These are phyloP conservation scores for Fraxinus xanthoxyloides DNA, from an alignment of 305 asterid species.

Conservation along the genomic window DNA sequence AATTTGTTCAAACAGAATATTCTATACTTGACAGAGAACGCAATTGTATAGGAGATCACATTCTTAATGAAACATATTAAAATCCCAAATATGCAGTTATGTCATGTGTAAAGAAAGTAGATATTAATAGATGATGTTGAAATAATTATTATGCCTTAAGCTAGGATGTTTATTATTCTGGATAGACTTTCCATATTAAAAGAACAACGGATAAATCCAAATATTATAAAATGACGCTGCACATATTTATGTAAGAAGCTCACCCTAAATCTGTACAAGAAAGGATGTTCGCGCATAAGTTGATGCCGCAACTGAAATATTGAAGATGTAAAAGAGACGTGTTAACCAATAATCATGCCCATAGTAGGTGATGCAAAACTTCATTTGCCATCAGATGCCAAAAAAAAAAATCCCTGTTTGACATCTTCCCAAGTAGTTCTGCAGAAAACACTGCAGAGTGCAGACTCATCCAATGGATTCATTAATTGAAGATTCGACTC, in stretches of 20 bases:
- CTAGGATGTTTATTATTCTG: background rate
- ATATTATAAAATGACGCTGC: background rate
- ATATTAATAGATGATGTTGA: background rate
- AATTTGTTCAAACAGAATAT: background rate
- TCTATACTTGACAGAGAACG: background rate
- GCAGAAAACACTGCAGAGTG: background rate
- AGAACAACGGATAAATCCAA: background rate
- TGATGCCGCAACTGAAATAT: background rate
- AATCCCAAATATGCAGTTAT: background rate
- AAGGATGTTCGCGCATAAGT: constrained; percentile 29
- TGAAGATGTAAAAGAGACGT: constrained; percentile 2
- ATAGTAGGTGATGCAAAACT: background rate
- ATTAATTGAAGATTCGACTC: background rate
- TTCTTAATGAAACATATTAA: background rate
- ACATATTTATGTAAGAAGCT: background rate
- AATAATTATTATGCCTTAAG: background rate
- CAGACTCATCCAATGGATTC: background rate
- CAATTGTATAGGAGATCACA: background rate
- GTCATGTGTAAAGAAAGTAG: background rate
- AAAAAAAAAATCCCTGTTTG: no score
- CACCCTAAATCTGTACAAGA: constrained; percentile 28
- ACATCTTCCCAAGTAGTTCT: background rate
- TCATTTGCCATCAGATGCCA: background rate
- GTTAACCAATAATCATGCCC: background rate
- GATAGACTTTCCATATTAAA: background rate